Conservation (phyloP, 257 asterid species). For the Craterostigma plantagineum region DNA sequence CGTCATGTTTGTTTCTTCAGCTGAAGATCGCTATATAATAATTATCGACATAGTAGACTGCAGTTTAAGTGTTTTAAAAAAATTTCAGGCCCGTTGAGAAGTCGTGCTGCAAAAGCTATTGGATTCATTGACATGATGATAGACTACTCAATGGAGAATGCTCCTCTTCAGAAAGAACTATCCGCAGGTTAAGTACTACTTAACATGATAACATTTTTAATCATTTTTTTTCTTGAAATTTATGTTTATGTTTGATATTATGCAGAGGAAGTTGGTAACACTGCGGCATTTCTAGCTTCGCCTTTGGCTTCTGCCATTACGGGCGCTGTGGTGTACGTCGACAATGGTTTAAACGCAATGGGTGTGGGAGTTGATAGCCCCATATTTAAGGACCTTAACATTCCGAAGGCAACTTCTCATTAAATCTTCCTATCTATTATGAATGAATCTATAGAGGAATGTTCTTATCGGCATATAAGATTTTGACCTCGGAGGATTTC, state of each 20-base stretch:
- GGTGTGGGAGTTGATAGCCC: constrained; percentile 80
- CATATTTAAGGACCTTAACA: constrained; percentile 42
- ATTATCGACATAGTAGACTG: background rate
- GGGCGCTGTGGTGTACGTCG: constrained; percentile 64
- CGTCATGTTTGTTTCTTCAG: background rate
- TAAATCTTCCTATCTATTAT: too few species aligned
- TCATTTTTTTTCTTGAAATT: background rate
- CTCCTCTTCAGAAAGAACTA: constrained; percentile 78
- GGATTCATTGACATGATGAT: constrained; percentile 89
- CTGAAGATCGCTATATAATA: background rate
- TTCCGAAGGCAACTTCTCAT: constrained; percentile 53
- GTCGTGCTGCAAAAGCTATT: constrained; percentile 89
- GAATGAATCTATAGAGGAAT: too few species aligned
- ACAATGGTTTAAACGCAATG: constrained; percentile 85
- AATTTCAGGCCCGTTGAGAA: constrained; percentile 55
- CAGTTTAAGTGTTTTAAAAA: background rate
- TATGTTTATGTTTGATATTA: background rate
- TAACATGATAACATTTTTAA: background rate
- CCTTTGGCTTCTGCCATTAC: constrained; percentile 82
- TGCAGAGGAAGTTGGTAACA: constrained; percentile 73
- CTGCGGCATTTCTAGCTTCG: constrained; percentile 72
- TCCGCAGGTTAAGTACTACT: constrained; percentile 34
- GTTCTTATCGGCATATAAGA: too few species aligned
- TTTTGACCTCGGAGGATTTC: too few species aligned
- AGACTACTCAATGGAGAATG: constrained; percentile 61